Conservation (phyloP, 2,329 filamentous ascomycete species). For the Venturia asperata region DNA sequence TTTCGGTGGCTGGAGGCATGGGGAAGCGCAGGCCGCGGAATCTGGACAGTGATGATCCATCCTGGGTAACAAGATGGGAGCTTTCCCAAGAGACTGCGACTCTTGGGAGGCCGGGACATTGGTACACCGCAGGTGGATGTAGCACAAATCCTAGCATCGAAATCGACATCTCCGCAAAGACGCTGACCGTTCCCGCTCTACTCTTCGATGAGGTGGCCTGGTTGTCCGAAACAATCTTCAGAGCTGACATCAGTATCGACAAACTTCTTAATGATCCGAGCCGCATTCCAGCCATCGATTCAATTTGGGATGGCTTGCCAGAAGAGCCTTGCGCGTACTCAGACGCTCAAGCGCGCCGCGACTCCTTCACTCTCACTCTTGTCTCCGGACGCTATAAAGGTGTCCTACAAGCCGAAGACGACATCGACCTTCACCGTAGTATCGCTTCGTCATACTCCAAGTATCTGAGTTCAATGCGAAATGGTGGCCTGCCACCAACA, state of each 20-base stretch:
- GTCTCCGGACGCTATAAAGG: conserved; percentile 3
- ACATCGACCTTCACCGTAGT: not conserved
- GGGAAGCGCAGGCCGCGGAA: not conserved
- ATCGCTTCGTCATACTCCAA: not conserved
- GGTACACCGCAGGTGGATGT: conserved; percentile 11
- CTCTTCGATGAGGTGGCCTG: conserved; percentile 14
- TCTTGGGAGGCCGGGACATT: conserved; percentile 10
- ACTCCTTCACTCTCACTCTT: conserved; percentile 6
- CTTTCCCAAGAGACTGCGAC: not conserved
- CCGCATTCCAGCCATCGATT: conserved; percentile 7
- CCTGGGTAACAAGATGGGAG: conserved; percentile 14
- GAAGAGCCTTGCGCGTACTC: conserved; percentile 5
- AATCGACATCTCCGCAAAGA: not conserved
- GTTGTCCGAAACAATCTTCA: conserved; percentile 6
- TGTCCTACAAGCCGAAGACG: not conserved
- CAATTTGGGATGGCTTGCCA: conserved; percentile 10
- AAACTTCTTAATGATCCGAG: not conserved
- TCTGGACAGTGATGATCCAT: conserved; percentile 9
- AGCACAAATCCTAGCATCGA: conserved; percentile 2
- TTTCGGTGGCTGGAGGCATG: conserved; percentile 10
- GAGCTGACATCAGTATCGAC: not conserved
- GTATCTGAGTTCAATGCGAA: no score
- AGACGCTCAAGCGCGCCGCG: conserved; percentile 3
- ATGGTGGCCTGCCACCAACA: no score
- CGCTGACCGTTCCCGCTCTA: conserved; percentile 3